Conservation (phyloP, 2,329 filamentous ascomycete species). For the Hymenoscyphus salicellus region DNA sequence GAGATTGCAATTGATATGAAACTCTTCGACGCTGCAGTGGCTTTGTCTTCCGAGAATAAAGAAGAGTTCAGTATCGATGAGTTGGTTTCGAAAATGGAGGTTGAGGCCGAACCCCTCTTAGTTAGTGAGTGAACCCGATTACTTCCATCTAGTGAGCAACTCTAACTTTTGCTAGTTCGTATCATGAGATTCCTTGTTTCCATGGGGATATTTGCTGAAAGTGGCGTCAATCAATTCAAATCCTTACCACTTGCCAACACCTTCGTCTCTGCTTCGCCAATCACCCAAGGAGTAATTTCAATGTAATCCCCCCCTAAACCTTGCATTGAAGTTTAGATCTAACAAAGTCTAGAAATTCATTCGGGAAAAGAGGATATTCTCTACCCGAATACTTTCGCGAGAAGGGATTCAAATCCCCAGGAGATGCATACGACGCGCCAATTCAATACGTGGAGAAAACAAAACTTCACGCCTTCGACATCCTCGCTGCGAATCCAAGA, state of each 20-base stretch:
- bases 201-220: constrained; percentile 15
- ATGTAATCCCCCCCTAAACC: neutral
- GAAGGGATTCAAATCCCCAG: constrained; percentile 13
- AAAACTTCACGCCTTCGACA: constrained; percentile 19
- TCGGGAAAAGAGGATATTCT: constrained; percentile 11
- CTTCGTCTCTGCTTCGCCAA: constrained; percentile 9
- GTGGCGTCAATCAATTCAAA: constrained; percentile 5
- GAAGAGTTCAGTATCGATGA: constrained; percentile 3
- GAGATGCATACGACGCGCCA: constrained; percentile 17
- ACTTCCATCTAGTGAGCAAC: neutral
- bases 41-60: neutral
- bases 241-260: constrained; percentile 7
- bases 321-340: neutral
- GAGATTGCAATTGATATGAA: constrained; percentile 15
- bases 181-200: constrained; percentile 17
- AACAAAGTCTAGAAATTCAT: constrained; percentile 7
- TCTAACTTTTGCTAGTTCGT: constrained; percentile 6
- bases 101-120: constrained; percentile 7
- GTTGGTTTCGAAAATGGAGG: constrained; percentile 6
- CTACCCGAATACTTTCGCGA: constrained; percentile 16
- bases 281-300: constrained; percentile 8
- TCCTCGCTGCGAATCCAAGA: constrained; percentile 13
- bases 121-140: constrained; percentile 4
- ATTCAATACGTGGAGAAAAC: constrained; percentile 18
- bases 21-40: constrained; percentile 5